A percentile compares a stretch with the other conserved stretches of the same genome.
These are phyloP conservation scores for Boletellus ananiceps DNA, from an alignment of 768 basidiomycete genomes.

Conservation along the genomic window DNA sequence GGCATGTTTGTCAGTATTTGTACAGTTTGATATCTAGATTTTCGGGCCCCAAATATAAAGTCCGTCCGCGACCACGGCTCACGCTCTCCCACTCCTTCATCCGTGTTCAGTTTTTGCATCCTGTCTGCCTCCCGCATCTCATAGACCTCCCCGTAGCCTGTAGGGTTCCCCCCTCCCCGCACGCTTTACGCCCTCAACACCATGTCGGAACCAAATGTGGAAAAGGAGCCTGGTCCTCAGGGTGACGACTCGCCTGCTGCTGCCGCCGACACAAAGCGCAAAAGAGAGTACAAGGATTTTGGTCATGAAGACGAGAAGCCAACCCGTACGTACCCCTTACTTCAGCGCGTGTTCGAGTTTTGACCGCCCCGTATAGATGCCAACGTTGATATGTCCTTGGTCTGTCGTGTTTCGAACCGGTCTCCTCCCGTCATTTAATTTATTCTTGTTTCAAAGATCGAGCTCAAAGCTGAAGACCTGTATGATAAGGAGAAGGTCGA, in stretches of 20 bases:
- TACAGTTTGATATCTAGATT: conserved; percentile 23
- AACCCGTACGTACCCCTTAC: conserved; percentile 48
- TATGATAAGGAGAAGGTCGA: conserved; percentile 99
- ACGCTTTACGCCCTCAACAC: neutral
- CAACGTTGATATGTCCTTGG: conserved; percentile 81
- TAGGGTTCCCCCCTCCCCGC: conserved; percentile 21
- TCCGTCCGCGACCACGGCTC: conserved; percentile 25
- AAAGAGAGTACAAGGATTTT: conserved; percentile 87
- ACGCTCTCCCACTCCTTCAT: conserved; percentile 32
- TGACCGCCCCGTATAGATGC: conserved; percentile 50
- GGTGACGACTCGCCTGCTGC: conserved; percentile 41
- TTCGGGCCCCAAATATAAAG: conserved; percentile 32
- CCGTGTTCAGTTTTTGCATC: conserved; percentile 10
- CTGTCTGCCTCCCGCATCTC: conserved; percentile 7
- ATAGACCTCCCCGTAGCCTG: conserved; percentile 22
- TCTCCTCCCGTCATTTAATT: neutral
- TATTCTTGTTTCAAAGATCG: conserved; percentile 44
- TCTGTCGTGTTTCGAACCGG: conserved; percentile 29
- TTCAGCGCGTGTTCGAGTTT: neutral
- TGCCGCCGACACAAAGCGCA: conserved; percentile 41
- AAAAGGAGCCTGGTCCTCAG: conserved; percentile 65
- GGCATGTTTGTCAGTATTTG: conserved; percentile 26
- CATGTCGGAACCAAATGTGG: conserved; percentile 41
- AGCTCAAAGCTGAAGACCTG: conserved; percentile 87
- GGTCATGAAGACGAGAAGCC: conserved; percentile 65